Percentiles rank a stretch among this genome's conserved stretches.
phyloP scores from a whole-genome alignment of 306 rosid species.

The Cercis canadensis region DNA sequence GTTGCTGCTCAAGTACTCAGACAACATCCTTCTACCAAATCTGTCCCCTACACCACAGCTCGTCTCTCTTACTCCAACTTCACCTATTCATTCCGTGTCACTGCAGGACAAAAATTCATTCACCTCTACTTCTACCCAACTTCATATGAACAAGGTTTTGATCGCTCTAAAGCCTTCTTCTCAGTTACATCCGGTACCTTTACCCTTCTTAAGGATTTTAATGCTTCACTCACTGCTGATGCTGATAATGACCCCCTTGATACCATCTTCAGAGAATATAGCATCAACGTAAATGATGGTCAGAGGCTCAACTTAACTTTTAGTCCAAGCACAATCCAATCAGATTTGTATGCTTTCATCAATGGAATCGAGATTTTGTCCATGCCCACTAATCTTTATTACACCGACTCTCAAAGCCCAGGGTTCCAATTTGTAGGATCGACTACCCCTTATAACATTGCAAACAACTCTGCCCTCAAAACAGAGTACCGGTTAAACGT shows the following conservation, averaged over 20 bases:
- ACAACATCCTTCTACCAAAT: not conserved
- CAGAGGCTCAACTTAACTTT: conserved; percentile 51
- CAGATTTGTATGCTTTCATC: conserved; percentile 58
- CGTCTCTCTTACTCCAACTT: conserved; percentile 46
- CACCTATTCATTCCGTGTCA: conserved; percentile 54
- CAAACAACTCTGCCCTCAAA: conserved; percentile 18
- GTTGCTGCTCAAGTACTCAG: not conserved
- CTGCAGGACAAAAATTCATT: conserved; percentile 43
- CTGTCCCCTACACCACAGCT: conserved; percentile 33
- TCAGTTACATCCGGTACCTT: conserved; percentile 37
- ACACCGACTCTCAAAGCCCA: not conserved
- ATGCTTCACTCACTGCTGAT: conserved; percentile 40
- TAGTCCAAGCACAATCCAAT: conserved; percentile 31
- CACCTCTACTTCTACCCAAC: conserved; percentile 53
- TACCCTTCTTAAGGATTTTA: conserved; percentile 48
- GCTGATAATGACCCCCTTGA: not conserved
- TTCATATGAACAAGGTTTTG: conserved; percentile 8
- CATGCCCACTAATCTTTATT: conserved; percentile 70
- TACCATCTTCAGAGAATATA: conserved; percentile 47
- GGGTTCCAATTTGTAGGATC: not conserved
- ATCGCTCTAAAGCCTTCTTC: conserved; percentile 38
- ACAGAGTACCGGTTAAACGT: conserved; percentile 39
- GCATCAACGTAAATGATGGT: conserved; percentile 32
- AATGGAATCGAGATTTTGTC: conserved; percentile 80
- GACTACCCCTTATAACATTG: not conserved